Base-by-base conservation (phyloP, 805 yeast species). In the Isabelozyma rhagii region DNA sequence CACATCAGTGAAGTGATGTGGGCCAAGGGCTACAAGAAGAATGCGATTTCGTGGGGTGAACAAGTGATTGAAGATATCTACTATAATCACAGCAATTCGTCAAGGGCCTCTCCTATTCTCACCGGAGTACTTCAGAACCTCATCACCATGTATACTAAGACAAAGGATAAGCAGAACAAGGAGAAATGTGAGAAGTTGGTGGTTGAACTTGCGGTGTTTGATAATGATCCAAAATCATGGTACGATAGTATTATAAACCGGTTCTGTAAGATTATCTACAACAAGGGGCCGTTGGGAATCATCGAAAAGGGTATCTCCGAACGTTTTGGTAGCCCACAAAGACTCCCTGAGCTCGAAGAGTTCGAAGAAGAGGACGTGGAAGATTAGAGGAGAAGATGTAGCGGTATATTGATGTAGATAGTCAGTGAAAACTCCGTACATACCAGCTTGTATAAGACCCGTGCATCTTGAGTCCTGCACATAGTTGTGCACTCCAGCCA, bases 1-100 rank as follows among this genome's bases (percentile, higher is more conserved):
- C 77, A 74, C 52, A 57, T 74, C 15, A 61, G 74, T 48, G 78
- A 74, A 54, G 59, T 74, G 13, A 62, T 73, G 60, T 74, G 77
- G 77, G 68, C 68, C 7, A 65, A 61, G 52, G 76, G 76, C 6
- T 67, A 55, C 55, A 64, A 65, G 49, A 57, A 66, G 49, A 67
- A 68, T 47, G 76, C 78, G 21, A 62, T 71, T 40, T 57, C 71
- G 2, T 72, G 78, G 78, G 63, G 67, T 13, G 77, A 74, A 53
- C 75, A 74, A 49, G 68, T 72, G 4, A 59, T 74, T 7, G 74
- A 69, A 44, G 69, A 67, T 18, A 58, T 67, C 29, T 73, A 64
- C 53, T 62, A 60, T 48, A 63, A 60, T 46, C 64, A 65, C 54
- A 58, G 62, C 41, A 56, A 61, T 34, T 54, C 63, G 13, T 48